phyloP scores from a whole-genome alignment of 805 yeast genomes.

The Clavispora asparagi region DNA sequence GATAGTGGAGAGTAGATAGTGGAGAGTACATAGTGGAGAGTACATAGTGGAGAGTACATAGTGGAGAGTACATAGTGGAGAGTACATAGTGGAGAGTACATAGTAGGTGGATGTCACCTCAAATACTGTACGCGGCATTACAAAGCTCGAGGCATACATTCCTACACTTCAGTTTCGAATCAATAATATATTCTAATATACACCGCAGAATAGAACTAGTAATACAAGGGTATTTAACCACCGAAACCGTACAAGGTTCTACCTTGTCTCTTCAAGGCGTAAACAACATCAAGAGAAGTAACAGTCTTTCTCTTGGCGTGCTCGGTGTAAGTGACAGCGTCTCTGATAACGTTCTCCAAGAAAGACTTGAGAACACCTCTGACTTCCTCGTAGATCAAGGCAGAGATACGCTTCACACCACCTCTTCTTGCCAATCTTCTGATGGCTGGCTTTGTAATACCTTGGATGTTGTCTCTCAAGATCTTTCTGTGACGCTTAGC shows the following conservation, averaged over 20 bases:
- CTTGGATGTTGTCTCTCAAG: constrained; percentile 98
- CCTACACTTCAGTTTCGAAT: constrained; percentile 5
- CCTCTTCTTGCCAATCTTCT: constrained; percentile 99
- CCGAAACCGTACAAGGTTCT: constrained; percentile 99
- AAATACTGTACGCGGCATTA: too few relatives aligned
- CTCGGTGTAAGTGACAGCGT: constrained; percentile 98
- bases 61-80: too few relatives aligned
- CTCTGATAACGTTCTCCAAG: constrained; percentile 96
- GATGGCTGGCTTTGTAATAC: constrained; percentile 99
- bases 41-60: too few relatives aligned
- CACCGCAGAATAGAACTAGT: constrained; percentile 18
- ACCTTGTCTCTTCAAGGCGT: constrained; percentile 99
- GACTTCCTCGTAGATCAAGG: constrained; percentile 97
- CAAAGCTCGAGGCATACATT: too few relatives aligned
- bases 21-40: too few relatives aligned
- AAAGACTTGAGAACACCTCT: constrained; percentile 94
- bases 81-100: too few relatives aligned
- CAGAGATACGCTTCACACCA: constrained; percentile 99
- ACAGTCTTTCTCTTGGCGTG: constrained; percentile 99
- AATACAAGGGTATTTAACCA: constrained; percentile 50
- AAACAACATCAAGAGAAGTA: constrained; percentile 96
- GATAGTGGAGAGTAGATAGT: too few relatives aligned
- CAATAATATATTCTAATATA: constrained; percentile 19
- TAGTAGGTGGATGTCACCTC: too few relatives aligned
- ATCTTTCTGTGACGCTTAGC: constrained; percentile 99